phyloP scores from a whole-genome alignment of 2,329 filamentous ascomycete species.

The Penicillium crustosum region DNA sequence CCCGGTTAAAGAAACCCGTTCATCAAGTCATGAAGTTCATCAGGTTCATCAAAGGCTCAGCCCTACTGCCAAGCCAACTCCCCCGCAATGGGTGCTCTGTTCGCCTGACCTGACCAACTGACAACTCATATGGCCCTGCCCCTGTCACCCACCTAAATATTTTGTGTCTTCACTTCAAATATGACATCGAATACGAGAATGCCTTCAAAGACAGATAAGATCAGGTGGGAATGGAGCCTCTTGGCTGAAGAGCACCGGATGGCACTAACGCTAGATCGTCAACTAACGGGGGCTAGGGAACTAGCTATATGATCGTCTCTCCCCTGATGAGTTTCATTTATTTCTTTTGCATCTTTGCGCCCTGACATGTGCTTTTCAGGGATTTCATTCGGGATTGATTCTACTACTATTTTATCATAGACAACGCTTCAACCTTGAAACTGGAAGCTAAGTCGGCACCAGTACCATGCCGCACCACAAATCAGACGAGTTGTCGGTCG shows the following conservation, averaged over 20 bases:
- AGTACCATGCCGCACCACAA: slow-evolving; percentile 15
- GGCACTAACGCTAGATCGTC: slow-evolving; percentile 22
- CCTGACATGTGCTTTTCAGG: slow-evolving; percentile 5
- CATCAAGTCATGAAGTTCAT: neutral
- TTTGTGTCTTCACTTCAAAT: neutral
- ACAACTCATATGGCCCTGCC: slow-evolving; percentile 1
- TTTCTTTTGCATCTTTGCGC: neutral
- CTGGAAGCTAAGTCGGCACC: neutral
- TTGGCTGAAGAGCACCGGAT: slow-evolving; percentile 2
- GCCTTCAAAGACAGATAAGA: neutral
- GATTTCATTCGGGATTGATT: neutral
- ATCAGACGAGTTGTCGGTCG: slow-evolving; percentile 10
- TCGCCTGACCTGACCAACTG: slow-evolving; percentile 25
- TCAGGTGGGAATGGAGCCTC: slow-evolving; percentile 16
- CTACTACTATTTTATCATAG: neutral
- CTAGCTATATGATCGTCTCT: slow-evolving; percentile 25
- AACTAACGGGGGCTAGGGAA: neutral
- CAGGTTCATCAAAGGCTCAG: neutral
- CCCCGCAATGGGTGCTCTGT: slow-evolving; percentile 3
- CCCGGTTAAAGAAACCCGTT: neutral
- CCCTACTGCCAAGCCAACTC: slow-evolving; percentile 8
- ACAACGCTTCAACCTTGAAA: neutral
- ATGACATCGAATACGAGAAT: slow-evolving; percentile 4
- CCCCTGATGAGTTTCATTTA: slow-evolving; percentile 16
- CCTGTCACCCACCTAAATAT: slow-evolving; percentile 7